Evolutionary conservation across 495 filamentous ascomycete genomes (phyloP), one percentile per base, ranked within the genome.

Genomic region (Apodospora peruviana): DNA sequence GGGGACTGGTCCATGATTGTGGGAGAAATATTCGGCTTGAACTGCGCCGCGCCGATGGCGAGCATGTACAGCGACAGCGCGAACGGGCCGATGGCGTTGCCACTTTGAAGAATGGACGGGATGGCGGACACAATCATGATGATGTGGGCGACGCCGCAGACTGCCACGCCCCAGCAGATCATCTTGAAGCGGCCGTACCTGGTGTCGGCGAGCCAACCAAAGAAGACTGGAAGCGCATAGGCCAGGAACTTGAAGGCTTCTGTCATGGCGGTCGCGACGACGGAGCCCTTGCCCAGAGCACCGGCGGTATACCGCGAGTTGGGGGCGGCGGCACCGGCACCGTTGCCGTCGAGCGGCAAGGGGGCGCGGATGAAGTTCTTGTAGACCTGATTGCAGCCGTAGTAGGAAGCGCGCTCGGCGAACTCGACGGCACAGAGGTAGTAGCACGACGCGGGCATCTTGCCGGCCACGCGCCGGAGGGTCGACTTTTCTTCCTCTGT

Each of bases 1-100:
- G 66, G 72, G 46, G 74, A 84, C 66, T 91, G 87, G 54, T 91
- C 87, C 36, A 86, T 86, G 56, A 91, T 77, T 29, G 84, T 72
- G 5, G 81, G 81, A 7, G 77, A 72, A 36, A 83, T 73, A 49
- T 79, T 78, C 27, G 84, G 82, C 67, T 91, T 91, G 69, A 93
- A 74, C 42, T 71, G 64, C 22, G 67, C 65, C 48, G 35, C 76
- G 22, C 80, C 79, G 43, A 83, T 61, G 40, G 78, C 74, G 20
- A 84, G 73, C 51, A 81, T 69, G 50, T 79, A 66, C 12, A 83
- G 62, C 18, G 74, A 74, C 32, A 82, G 61, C 22, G 77, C 70
- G 50, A 81, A 83, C 4, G 78, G 78, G 0, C 73, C 76, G 8
- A 81, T 76, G 2, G 76, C 71, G 20, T 81, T 59, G 2, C 80